Evolutionary conservation across 768 basidiomycete genomes (phyloP), one percentile per base, ranked within the genome.

Genomic region (Suillus lakei): DNA sequence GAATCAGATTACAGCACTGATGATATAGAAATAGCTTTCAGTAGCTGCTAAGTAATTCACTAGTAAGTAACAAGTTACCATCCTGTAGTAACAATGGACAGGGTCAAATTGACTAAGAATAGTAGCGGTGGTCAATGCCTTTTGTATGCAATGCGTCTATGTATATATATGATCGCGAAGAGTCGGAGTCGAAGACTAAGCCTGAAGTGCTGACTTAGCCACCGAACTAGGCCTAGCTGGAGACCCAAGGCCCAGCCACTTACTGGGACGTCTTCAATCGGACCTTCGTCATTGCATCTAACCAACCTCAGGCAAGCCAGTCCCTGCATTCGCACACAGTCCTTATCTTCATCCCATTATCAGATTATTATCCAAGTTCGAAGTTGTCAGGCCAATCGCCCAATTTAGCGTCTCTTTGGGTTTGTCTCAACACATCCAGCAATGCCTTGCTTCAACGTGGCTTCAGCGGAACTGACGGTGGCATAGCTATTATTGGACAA

Each of bases 251-350:
- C 9, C 43, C 43, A 44, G 43, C 21, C 5, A 15, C 18, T 41
- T 41, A 8, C 21, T 44, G 43, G 9, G n/a, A n/a, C 43, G 18
- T 44, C 3, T 44, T 44, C 21, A 4, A 92, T 71, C 82, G 84
- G 61, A 83, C 85, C n/a, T 78, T 94, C 28, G 82, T 85, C 5
- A 82, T 91, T 69, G 82, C 83, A 18, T 90, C 91, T 12, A 75
- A 82, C 5, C 72, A 82, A 39, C 83, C 86, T n/a, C 78, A 80
- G 72, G 84, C 85, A 69, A 61, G 48, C 12, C 60, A 38, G 8
- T 9, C 23, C 55, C 55, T 26, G 15, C 36, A 16, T 36, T 56
- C 6, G 34, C 12, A 23, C 44, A 13, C 15, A 26, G 15, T 26
- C 16, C n/a, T 38, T 38, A 55, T 56, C 55, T 56, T 38, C 23